phyloP scores from a whole-genome alignment of 495 filamentous ascomycete genomes.

The Aspergillus olivimuriae region DNA sequence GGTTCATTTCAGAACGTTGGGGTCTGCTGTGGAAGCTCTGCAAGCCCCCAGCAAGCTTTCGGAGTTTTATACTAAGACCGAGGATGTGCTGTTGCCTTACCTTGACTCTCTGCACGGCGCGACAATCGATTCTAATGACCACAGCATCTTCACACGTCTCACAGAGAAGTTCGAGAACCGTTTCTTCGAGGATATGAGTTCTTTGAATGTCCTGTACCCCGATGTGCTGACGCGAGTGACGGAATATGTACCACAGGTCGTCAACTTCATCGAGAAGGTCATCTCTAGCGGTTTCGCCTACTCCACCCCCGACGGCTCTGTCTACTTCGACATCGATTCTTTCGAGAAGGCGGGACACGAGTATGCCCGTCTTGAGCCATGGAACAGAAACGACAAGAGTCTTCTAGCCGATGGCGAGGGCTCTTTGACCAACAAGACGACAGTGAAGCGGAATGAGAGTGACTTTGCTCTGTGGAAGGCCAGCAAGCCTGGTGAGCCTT shows the following conservation, averaged over 20 bases:
- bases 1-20: slow-evolving; percentile 82
- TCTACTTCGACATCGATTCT: slow-evolving; percentile 88
- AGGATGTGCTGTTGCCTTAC: slow-evolving; percentile 77
- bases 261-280: slow-evolving; percentile 67
- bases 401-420: slow-evolving; percentile 89
- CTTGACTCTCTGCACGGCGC: slow-evolving; percentile 72
- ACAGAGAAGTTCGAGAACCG: slow-evolving; percentile 76
- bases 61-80: slow-evolving; percentile 43
- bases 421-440: slow-evolving; percentile 60
- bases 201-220: slow-evolving; percentile 78
- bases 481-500: slow-evolving; percentile 86
- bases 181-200: slow-evolving; percentile 79
- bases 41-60: slow-evolving; percentile 16
- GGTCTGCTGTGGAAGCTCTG: slow-evolving; percentile 54
- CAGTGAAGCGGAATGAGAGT: slow-evolving; percentile 61
- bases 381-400: slow-evolving; percentile 75
- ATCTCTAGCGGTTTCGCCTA: slow-evolving; percentile 86
- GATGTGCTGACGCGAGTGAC: slow-evolving; percentile 81
- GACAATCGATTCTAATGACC: slow-evolving; percentile 67
- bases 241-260: slow-evolving; percentile 82
- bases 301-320: slow-evolving; percentile 68
- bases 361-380: slow-evolving; percentile 82
- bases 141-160: slow-evolving; percentile 71
- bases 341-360: slow-evolving; percentile 79
- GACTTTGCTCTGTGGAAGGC: slow-evolving; percentile 97